Evolutionary conservation across 1,139 yeast species (phyloP), one percentile per base, ranked within the genome.

Genomic region (Taiozyma onychis): DNA sequence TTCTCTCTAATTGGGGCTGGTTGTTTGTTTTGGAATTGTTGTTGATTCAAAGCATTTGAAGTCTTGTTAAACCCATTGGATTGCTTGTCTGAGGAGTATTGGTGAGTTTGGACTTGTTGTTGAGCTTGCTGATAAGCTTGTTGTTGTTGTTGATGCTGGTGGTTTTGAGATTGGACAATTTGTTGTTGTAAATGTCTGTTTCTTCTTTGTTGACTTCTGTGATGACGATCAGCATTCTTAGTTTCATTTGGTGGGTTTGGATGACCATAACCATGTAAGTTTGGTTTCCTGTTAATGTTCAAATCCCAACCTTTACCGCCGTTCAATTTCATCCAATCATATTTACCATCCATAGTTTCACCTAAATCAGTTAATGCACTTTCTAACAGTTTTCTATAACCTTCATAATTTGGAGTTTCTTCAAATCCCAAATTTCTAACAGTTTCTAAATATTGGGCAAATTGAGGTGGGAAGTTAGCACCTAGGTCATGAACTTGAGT

Each of bases 221-320:
- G 72, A 52, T 69, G 68, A 48, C 52, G 52, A 34, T 50, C 52
- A 21, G 42, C 16, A 39, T 24, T 39, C 16, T 39, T 39, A 3
- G 28, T 8, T 7, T 39, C 28, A 24, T 66, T 65, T 54, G 81
- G 80, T 45, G 82, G 82, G 53, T 75, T 77, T 59, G 84, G 82
- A 62, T 78, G 81, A 48, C 97, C 97, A 66, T 90, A 90, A 39
- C 97, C 97, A 68, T 89, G 96, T 63, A 90, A 74, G 67, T 90
- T 89, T 46, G 96, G 93, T 67, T 90, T 88, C 67, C 87, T 88
- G 66, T 88, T 87, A 60, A 87, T 83, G 49, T 77, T 67, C 51
- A 88, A 76, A 67, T 90, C 96, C 96, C 96, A 91, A 35, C 97
- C 97, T 67, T 83, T 82, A 52, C 97, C 97, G 54, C 87, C 85